These are phyloP conservation scores for Papiliotrema nemorosa DNA, from an alignment of 1,284 basidiomycete genomes.

Conservation along the genomic window DNA sequence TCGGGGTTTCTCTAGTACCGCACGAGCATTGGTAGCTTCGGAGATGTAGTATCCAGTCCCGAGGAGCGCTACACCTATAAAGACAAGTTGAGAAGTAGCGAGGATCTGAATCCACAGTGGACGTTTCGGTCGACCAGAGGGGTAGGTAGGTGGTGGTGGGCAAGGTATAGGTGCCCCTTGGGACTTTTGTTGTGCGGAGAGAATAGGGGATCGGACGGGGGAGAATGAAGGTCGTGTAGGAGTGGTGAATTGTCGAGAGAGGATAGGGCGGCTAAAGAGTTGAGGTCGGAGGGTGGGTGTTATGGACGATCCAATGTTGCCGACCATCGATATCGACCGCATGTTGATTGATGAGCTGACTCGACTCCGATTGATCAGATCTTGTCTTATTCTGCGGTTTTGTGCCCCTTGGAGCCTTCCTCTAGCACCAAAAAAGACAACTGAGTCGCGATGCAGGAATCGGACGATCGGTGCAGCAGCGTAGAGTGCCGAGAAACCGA, in stretches of 20 bases:
- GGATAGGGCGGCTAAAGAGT: background rate
- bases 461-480: background rate
- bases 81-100: background rate
- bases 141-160: background rate
- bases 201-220: too few relatives aligned
- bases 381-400: too few relatives aligned
- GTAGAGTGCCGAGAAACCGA: too few relatives aligned
- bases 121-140: background rate
- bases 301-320: too few relatives aligned
- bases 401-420: too few relatives aligned
- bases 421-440: too few relatives aligned
- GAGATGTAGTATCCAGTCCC: conserved; percentile 2
- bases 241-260: background rate
- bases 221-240: too few relatives aligned
- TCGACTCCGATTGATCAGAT: too few relatives aligned
- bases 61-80: background rate
- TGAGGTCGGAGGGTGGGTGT: background rate
- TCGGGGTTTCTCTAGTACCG: background rate
- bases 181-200: too few relatives aligned
- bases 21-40: conserved; percentile 1
- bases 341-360: too few relatives aligned
- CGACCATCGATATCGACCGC: too few relatives aligned
- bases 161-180: conserved; percentile 1
- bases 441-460: too few relatives aligned
- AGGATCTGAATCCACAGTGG: background rate